Evolutionary conservation across 352 stramenopile genomes (phyloP).

Genomic region (Phytopythium vexans): DNA sequence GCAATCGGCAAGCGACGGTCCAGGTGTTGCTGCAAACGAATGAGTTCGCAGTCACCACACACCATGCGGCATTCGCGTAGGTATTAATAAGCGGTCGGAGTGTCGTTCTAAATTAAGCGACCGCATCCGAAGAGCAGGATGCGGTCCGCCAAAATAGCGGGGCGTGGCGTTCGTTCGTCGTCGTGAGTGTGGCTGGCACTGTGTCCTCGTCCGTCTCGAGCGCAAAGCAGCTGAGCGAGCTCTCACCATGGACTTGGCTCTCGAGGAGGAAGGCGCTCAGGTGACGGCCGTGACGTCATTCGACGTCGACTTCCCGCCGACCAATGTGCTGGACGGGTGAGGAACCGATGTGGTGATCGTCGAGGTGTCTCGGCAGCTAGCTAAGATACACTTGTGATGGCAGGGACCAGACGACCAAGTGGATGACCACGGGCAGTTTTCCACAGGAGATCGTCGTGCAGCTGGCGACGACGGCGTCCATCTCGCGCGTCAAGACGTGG

Average conservation of each 20-base stretch:
- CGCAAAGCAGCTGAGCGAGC: no score
- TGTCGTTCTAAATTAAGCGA: conserved; percentile 4
- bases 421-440: conserved; percentile 79
- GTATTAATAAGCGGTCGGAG: neutral
- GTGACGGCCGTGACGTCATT: conserved; percentile 80
- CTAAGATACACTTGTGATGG: neutral
- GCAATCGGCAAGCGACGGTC: no score
- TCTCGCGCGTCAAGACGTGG: conserved; percentile 81
- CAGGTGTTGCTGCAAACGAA: no score
- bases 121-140: no score
- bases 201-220: no score
- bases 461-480: conserved; percentile 66
- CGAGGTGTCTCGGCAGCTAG: neutral
- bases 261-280: conserved; percentile 80
- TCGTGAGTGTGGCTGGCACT: no score
- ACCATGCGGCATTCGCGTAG: neutral
- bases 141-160: no score
- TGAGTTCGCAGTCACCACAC: neutral
- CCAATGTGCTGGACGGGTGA: conserved; percentile 81
- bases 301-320: conserved; percentile 58
- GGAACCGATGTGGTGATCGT: conserved; percentile 1
- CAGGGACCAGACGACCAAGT: conserved; percentile 77
- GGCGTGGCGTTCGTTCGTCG: no score
- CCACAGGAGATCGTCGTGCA: conserved; percentile 82
- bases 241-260: conserved; percentile 63